These are phyloP conservation scores for Meira miltonrushii DNA, from an alignment of 1,284 basidiomycete species.

Conservation along the genomic window DNA sequence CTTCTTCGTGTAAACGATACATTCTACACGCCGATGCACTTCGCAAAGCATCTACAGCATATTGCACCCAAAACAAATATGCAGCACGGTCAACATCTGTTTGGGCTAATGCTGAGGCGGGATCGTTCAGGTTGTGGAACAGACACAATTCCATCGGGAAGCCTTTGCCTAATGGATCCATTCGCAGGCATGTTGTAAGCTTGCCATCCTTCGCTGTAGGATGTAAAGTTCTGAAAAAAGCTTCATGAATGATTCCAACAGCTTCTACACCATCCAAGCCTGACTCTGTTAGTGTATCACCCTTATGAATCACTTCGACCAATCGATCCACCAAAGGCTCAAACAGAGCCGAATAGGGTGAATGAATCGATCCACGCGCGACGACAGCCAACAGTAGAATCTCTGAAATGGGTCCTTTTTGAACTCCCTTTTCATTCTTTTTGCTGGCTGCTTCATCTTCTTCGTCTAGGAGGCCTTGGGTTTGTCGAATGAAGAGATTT, in stretches of 20 bases:
- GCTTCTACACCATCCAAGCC: constrained; percentile 8
- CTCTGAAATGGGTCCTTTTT: constrained; percentile 1
- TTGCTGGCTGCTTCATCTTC: background rate
- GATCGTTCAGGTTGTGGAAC: background rate
- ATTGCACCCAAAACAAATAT: constrained; percentile 3
- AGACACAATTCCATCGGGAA: background rate
- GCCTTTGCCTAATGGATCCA: background rate
- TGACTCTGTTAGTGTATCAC: background rate
- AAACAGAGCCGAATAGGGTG: background rate
- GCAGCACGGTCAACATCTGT: background rate
- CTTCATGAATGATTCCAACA: background rate
- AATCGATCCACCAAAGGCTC: background rate
- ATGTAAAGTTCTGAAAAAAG: background rate
- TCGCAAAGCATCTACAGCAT: background rate
- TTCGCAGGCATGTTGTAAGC: background rate
- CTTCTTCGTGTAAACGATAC: constrained; percentile 3
- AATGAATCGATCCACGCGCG: background rate
- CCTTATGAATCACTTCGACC: background rate
- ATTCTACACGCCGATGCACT: constrained; percentile 6
- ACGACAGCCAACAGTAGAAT: constrained; percentile 1
- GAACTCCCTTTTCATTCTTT: background rate
- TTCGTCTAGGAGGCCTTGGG: background rate
- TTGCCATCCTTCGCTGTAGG: background rate
- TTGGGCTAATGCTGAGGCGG: background rate
- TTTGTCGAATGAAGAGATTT: background rate